Evolutionary conservation across 2,329 filamentous ascomycete species (phyloP).

Genomic region (Fusarium annulatum): DNA sequence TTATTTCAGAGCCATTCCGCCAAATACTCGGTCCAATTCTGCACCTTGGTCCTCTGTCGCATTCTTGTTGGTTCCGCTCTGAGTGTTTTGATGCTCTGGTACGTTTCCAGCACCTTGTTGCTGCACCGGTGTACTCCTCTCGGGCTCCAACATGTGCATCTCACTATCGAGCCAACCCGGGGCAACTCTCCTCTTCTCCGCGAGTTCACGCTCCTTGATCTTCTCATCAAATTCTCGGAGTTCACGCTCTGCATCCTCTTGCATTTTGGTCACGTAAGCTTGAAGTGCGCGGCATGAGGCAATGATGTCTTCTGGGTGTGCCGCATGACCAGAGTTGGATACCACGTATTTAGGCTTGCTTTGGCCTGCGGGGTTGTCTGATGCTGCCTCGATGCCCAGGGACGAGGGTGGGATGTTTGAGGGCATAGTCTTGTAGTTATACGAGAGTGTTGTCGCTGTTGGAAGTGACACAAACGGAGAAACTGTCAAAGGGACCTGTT

Average conservation of each 20-base stretch:
- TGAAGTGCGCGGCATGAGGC: slow-evolving; percentile 83
- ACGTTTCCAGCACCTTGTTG: slow-evolving; percentile 43
- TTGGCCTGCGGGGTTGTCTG: slow-evolving; percentile 50
- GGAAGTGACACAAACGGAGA: slow-evolving; percentile 95
- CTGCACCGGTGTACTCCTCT: slow-evolving; percentile 56
- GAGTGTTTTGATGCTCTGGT: slow-evolving; percentile 25
- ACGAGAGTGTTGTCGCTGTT: slow-evolving; percentile 88
- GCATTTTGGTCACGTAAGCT: slow-evolving; percentile 76
- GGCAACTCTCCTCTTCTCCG: slow-evolving; percentile 82
- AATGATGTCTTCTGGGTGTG: slow-evolving; percentile 88
- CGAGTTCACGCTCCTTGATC: slow-evolving; percentile 73
- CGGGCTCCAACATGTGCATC: slow-evolving; percentile 74
- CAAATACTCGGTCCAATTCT: slow-evolving; percentile 69
- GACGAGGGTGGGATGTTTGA: slow-evolving; percentile 76
- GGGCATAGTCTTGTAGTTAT: slow-evolving; percentile 92
- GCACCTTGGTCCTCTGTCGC: slow-evolving; percentile 62
- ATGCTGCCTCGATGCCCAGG: slow-evolving; percentile 51
- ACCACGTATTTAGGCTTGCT: slow-evolving; percentile 78
- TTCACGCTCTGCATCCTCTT: slow-evolving; percentile 73
- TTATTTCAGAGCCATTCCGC: slow-evolving; percentile 55
- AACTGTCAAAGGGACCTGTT: slow-evolving; percentile 92
- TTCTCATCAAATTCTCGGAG: slow-evolving; percentile 77
- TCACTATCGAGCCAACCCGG: slow-evolving; percentile 86
- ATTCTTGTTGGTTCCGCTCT: slow-evolving; percentile 33
- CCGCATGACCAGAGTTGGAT: slow-evolving; percentile 81